phyloP scores from a whole-genome alignment of 2,329 filamentous ascomycete genomes.

The Xylaria sp. region DNA sequence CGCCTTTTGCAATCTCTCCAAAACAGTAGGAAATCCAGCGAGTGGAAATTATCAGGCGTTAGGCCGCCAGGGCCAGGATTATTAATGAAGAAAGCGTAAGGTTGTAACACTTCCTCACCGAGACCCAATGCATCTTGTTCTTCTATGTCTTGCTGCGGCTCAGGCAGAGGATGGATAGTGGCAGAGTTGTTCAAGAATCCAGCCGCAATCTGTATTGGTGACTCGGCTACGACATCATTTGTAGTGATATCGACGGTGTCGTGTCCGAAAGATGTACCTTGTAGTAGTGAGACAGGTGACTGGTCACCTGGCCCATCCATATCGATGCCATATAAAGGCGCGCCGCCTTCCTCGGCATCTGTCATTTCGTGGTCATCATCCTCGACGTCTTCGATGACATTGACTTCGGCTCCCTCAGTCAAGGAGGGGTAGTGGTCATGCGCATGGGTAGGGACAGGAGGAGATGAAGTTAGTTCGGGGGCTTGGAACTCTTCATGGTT shows the following conservation, averaged over 20 bases:
- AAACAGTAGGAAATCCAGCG: constrained; percentile 55
- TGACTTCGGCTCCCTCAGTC: constrained; percentile 9
- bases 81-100: constrained; percentile 41
- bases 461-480: constrained; percentile 3
- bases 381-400: constrained; percentile 17
- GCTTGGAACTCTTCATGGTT: constrained; percentile 5
- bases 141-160: constrained; percentile 1
- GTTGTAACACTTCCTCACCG: constrained; percentile 3
- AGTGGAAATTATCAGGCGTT: constrained; percentile 55
- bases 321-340: constrained; percentile 28
- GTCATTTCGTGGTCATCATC: constrained; percentile 33
- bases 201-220: not conserved
- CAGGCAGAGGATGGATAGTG: not conserved
- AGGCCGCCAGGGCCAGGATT: constrained; percentile 46
- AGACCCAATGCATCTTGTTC: constrained; percentile 14
- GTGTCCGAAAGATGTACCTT: not conserved
- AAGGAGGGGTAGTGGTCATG: constrained; percentile 9
- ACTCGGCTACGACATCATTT: not conserved
- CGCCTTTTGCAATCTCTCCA: constrained; percentile 49
- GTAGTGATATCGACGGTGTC: not conserved
- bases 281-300: constrained; percentile 6
- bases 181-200: not conserved
- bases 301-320: constrained; percentile 33
- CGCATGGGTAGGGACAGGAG: not conserved
- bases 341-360: constrained; percentile 39